A percentile compares a stretch with the other conserved stretches of the same genome.
These are phyloP conservation scores for Adenanthera pavonina DNA, from an alignment of 306 rosid species.

Conservation along the genomic window DNA sequence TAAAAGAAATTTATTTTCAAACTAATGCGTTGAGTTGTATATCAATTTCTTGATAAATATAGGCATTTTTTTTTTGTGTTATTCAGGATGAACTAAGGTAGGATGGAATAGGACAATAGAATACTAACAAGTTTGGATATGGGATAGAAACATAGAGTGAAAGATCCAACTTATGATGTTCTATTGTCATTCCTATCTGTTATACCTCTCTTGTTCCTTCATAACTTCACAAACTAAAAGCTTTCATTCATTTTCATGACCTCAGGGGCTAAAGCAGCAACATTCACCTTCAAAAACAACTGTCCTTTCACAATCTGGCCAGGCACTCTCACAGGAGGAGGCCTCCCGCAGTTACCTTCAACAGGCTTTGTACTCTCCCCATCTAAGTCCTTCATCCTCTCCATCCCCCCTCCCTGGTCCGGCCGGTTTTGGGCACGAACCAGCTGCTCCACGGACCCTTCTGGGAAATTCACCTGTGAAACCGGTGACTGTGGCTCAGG, in stretches of 20 bases:
- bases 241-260: neutral
- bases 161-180: too few relatives aligned
- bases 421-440: slow-evolving; percentile 53
- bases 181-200: neutral
- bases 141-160: too few relatives aligned
- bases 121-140: too few relatives aligned
- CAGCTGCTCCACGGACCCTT: slow-evolving; percentile 33
- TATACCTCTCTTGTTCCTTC: neutral
- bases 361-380: slow-evolving; percentile 42
- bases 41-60: too few relatives aligned
- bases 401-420: slow-evolving; percentile 38
- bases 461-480: slow-evolving; percentile 37
- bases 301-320: slow-evolving; percentile 52
- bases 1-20: too few relatives aligned
- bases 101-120: too few relatives aligned
- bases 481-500: slow-evolving; percentile 49
- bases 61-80: too few relatives aligned
- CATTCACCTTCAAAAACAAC: slow-evolving; percentile 45
- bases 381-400: slow-evolving; percentile 13
- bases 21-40: too few relatives aligned
- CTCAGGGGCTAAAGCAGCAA: slow-evolving; percentile 41
- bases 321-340: slow-evolving; percentile 41
- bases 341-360: slow-evolving; percentile 26
- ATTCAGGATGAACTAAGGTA: too few relatives aligned
- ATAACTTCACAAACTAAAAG: neutral